Base-by-base conservation (phyloP, 352 stramenopile species). In the Plasmopara viticola region DNA sequence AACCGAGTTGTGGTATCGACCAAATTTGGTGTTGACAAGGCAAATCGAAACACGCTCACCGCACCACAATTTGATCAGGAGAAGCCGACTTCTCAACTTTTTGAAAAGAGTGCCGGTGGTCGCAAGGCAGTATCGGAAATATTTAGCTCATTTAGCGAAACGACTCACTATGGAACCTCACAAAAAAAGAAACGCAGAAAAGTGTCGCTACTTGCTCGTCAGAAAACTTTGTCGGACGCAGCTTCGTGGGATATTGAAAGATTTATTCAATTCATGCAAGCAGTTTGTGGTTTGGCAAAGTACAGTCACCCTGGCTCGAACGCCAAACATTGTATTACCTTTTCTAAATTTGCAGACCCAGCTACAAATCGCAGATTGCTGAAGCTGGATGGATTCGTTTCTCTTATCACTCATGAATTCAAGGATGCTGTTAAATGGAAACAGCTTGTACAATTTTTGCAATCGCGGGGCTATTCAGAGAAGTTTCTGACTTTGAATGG, bases 131-230 rank as follows among this genome's bases (percentile, higher is more conserved):
- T 77, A 28, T 12, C 71, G 6, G 58, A 72, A 3, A 40, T 79
- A 20, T 84, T 82, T 44, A 70, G 64, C 42, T 71, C 66, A 5
- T 82, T 78, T 18, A 70, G 60, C 31, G 37, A 47, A 30, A 34
- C 13, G 5, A 25, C 53, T 12, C 25, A 30, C 10, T 39, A 45
- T n/a, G 37, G 47, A 6, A 30, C 28, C 7, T 66, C 60, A 9
- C 64, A 70, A 25, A 85, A 82, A 48, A 86, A 77, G 39, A 88
- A 86, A 47, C 75, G 70, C 41, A 61, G 58, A 18, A 86, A 68
- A 17, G 28, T 76, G 29, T 58, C 70, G 17, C 45, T 59, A n/a
- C 9, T 25, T n/a, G 20, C 39, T 44, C 52, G 60, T 15, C 34
- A 39, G 4, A 60, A 50, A 7, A 44, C 45, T 46, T 41, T 14